Conservation (phyloP, 345 rosid genomes). For the Citrus maxima region DNA sequence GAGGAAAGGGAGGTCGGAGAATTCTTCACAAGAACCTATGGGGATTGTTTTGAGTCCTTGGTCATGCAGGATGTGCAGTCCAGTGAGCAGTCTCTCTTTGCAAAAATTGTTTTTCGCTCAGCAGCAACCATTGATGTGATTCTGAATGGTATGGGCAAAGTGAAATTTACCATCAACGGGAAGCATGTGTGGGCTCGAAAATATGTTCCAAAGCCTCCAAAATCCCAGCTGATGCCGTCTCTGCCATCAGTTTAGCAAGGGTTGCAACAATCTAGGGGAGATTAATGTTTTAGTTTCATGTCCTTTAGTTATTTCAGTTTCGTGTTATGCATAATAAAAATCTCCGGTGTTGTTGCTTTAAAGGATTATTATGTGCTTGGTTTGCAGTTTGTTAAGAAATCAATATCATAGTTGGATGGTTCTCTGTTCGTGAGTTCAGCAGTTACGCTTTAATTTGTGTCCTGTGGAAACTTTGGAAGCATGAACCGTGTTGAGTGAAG, state of each 20-base stretch:
- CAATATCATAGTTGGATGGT: background rate
- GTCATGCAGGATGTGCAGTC: constrained; percentile 49
- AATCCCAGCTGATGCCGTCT: background rate
- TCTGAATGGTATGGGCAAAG: constrained; percentile 32
- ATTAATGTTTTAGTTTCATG: background rate
- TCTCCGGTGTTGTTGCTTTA: background rate
- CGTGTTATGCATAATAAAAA: background rate
- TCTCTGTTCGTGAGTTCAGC: background rate
- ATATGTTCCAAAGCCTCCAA: constrained; percentile 38
- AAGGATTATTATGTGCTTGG: background rate
- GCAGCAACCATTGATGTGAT: constrained; percentile 20
- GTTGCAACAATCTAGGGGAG: background rate
- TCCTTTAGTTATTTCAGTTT: background rate
- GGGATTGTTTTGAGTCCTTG: constrained; percentile 50
- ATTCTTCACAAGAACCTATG: constrained; percentile 32
- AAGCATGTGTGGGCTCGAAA: constrained; percentile 71
- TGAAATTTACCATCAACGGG: constrained; percentile 59
- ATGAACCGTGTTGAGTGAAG: background rate
- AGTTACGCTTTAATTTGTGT: background rate
- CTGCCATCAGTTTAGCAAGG: background rate
- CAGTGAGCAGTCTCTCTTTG: constrained; percentile 45
- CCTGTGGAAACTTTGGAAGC: background rate
- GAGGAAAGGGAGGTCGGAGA: constrained; percentile 46
- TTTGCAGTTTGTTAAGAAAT: background rate
- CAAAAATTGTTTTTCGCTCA: constrained; percentile 38